These are phyloP conservation scores for Plantago major DNA, from an alignment of 257 asterid species.

Conservation along the genomic window DNA sequence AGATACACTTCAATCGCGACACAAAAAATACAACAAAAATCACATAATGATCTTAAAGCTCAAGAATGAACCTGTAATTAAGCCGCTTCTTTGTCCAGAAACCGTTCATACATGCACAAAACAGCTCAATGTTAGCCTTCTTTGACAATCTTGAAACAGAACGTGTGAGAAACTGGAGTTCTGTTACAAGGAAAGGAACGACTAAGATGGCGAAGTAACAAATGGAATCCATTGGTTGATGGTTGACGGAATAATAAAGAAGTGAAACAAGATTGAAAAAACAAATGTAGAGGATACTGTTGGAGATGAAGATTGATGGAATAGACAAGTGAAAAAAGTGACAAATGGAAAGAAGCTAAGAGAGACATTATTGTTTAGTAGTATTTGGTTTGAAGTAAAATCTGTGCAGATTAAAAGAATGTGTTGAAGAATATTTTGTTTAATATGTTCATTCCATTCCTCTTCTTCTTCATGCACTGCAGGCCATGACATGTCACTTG, in stretches of 20 bases:
- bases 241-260: conserved; percentile 8
- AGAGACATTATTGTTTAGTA: too few relatives aligned
- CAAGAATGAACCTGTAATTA: conserved; percentile 2
- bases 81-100: conserved; percentile 8
- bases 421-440: too few relatives aligned
- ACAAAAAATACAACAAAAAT: background rate
- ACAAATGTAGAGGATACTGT: conserved; percentile 22
- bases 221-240: conserved; percentile 25
- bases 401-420: too few relatives aligned
- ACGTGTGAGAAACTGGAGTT: conserved; percentile 5
- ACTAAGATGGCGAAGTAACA: conserved; percentile 21
- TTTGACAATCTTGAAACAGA: conserved; percentile 11
- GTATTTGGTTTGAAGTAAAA: too few relatives aligned
- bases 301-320: conserved; percentile 16
- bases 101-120: background rate
- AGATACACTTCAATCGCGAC: too few relatives aligned
- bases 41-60: background rate
- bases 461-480: too few relatives aligned
- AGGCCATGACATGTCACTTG: too few relatives aligned
- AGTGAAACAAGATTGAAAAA: conserved; percentile 7
- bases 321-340: conserved; percentile 24
- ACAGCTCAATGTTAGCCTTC: conserved; percentile 11
- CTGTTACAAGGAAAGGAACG: conserved; percentile 11
- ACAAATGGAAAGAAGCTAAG: conserved; percentile 40
- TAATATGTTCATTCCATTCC: too few relatives aligned